phyloP scores from a whole-genome alignment of 106 monocot genomes.

The Dioscorea zingiberensis region DNA sequence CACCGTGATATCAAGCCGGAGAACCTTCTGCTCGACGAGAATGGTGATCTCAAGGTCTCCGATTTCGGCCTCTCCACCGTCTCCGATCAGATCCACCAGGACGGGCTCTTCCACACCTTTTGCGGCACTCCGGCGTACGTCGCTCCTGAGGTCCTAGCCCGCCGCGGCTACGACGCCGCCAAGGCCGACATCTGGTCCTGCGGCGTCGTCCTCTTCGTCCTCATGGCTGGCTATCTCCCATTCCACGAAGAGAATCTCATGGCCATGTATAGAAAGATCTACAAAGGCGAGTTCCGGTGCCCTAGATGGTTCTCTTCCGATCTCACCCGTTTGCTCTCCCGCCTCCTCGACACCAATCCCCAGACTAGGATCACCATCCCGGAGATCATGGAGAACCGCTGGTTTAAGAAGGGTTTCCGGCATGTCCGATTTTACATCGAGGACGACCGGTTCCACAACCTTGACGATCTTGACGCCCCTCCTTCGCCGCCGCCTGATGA shows the following conservation, averaged over 20 bases:
- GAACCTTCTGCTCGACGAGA: constrained; percentile 73
- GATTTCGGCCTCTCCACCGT: constrained; percentile 80
- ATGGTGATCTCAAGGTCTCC: constrained; percentile 65
- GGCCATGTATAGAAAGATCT: constrained; percentile 42
- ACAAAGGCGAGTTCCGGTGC: constrained; percentile 29
- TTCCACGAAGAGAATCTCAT: constrained; percentile 26
- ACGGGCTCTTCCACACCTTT: constrained; percentile 57
- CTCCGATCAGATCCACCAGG: constrained; percentile 43
- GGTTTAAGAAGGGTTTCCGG: constrained; percentile 37
- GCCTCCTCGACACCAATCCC: constrained; percentile 35
- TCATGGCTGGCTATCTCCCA: constrained; percentile 36
- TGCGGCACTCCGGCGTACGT: constrained; percentile 73
- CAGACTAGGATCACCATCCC: constrained; percentile 35
- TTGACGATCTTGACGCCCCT: constrained; percentile 1
- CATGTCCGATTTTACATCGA: constrained; percentile 18
- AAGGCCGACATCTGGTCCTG: constrained; percentile 38
- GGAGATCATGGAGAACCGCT: constrained; percentile 32
- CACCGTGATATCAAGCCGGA: constrained; percentile 88
- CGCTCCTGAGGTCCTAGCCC: constrained; percentile 28
- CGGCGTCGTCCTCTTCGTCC: constrained; percentile 30
- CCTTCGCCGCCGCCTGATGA: background rate
- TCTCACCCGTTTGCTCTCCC: constrained; percentile 9
- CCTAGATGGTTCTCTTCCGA: constrained; percentile 32
- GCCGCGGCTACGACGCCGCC: constrained; percentile 28
- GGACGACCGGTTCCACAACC: constrained; percentile 10